Conservation (phyloP, 2,329 filamentous ascomycete genomes). For the Epichloe gansuensis region DNA sequence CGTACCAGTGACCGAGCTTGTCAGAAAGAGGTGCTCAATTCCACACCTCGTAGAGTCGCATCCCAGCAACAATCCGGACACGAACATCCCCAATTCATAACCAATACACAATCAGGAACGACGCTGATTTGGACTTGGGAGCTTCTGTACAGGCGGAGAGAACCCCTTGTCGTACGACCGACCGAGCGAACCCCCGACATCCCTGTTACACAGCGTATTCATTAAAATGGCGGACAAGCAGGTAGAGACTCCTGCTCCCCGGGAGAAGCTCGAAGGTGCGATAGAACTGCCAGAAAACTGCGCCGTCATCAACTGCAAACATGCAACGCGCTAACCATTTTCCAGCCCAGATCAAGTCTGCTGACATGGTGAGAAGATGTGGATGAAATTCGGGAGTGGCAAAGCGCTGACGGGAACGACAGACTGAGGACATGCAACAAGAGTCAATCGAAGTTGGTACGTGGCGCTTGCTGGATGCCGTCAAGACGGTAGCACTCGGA, state of each 20-base stretch:
- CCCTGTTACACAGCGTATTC: not conserved
- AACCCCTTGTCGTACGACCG: not conserved
- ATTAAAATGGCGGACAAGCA: conserved; percentile 27
- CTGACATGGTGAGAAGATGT: conserved; percentile 69
- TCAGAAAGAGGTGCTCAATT: not conserved
- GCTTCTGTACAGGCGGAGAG: not conserved
- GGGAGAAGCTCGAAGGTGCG: conserved; percentile 67
- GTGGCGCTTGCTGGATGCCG: conserved; percentile 19
- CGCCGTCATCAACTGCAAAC: not conserved
- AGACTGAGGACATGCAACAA: conserved; percentile 96
- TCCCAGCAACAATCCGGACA: not conserved
- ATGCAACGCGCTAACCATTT: conserved; percentile 6
- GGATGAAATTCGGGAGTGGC: not conserved
- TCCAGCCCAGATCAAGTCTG: conserved; percentile 90
- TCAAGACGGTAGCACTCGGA: not conserved
- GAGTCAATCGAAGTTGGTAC: conserved; percentile 92
- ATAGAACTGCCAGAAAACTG: not conserved
- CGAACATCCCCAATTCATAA: not conserved
- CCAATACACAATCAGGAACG: not conserved
- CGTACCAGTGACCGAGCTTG: not conserved
- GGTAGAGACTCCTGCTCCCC: conserved; percentile 35
- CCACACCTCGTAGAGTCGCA: not conserved
- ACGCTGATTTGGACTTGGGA: not conserved
- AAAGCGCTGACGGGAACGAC: conserved; percentile 18
- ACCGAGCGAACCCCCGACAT: not conserved